These are phyloP conservation scores for Coemansia sp. DNA, from an alignment of 192 early-diverging fungal genomes.

Conservation along the genomic window DNA sequence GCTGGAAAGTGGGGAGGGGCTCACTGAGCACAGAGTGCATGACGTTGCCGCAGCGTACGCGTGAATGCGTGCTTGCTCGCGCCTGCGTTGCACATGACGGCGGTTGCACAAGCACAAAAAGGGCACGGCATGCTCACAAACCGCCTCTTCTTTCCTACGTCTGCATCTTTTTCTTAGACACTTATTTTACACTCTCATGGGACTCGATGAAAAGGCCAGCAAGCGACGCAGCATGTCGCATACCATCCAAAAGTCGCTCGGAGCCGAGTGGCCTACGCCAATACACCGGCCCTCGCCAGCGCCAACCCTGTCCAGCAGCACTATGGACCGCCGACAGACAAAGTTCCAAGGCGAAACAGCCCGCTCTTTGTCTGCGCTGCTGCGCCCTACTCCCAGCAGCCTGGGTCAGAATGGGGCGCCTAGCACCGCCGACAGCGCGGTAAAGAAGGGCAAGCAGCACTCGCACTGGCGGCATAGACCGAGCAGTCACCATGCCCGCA, in stretches of 20 bases:
- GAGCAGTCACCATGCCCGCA: neutral
- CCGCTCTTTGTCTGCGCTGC: neutral
- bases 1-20: neutral
- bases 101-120: neutral
- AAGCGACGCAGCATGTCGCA: conserved; percentile 16
- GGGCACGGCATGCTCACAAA: neutral
- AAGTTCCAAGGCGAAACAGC: neutral
- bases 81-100: neutral
- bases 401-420: neutral
- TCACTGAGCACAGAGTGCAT: neutral
- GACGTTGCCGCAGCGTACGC: neutral
- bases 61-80: neutral
- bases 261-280: conserved; percentile 10
- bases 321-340: neutral
- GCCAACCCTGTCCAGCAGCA: neutral
- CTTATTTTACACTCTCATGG: neutral
- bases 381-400: neutral
- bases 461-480: neutral
- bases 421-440: neutral
- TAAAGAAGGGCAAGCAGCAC: neutral
- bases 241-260: conserved; percentile 17
- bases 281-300: neutral
- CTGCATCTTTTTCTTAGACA: neutral
- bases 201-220: neutral
- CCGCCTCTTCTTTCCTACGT: neutral